These are phyloP conservation scores for Fraxinus platypoda DNA, from an alignment of 305 asterid genomes.

Conservation along the genomic window DNA sequence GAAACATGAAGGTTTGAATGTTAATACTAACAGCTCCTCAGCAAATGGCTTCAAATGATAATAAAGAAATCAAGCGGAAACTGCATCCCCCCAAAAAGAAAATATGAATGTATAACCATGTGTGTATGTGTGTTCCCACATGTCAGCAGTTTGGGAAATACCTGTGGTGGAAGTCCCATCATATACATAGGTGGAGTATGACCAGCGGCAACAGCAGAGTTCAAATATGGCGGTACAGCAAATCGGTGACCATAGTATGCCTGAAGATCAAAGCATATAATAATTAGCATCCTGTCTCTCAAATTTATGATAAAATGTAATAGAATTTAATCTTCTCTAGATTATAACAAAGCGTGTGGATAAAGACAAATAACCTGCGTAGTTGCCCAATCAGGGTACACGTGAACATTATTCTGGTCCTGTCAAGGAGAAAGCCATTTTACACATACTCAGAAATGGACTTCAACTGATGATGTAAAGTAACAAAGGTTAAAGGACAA, in stretches of 20 bases:
- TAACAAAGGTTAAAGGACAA: background rate
- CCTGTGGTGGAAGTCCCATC: slow-evolving; percentile 99
- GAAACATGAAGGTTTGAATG: slow-evolving; percentile 20
- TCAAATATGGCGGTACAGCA: slow-evolving; percentile 50
- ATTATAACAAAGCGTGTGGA: background rate
- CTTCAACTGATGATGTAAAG: slow-evolving; percentile 4
- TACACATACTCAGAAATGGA: slow-evolving; percentile 25
- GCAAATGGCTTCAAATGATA: background rate
- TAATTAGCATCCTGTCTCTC: background rate
- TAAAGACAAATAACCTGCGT: slow-evolving; percentile 65
- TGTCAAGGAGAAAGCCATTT: slow-evolving; percentile 36
- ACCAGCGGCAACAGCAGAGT: slow-evolving; percentile 62
- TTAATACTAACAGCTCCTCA: background rate
- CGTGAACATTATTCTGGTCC: slow-evolving; percentile 70
- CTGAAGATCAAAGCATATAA: slow-evolving; percentile 25
- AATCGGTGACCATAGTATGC: slow-evolving; percentile 54
- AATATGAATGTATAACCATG: background rate
- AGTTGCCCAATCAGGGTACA: slow-evolving; percentile 95
- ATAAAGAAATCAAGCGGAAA: slow-evolving; percentile 1
- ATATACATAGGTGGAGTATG: slow-evolving; percentile 81
- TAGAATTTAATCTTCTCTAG: background rate
- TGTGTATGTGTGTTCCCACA: background rate
- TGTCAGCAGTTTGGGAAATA: slow-evolving; percentile 23
- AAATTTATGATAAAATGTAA: background rate
- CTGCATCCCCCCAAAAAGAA: background rate